Conservation (phyloP, 192 early-diverging fungal genomes). For the Coemansia sp. region DNA sequence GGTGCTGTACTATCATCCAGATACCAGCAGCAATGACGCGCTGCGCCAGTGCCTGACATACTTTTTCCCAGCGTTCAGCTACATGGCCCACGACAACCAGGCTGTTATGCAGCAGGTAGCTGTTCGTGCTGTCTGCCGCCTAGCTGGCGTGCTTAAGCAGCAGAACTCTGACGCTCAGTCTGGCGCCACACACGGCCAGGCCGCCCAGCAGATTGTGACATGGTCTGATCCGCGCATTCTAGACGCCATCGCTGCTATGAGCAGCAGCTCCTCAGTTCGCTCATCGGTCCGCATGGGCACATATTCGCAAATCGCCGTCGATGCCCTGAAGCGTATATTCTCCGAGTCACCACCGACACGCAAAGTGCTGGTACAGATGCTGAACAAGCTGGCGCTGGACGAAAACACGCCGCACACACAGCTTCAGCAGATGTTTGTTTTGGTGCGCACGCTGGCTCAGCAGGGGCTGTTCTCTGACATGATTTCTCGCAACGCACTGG, state of each 20-base stretch:
- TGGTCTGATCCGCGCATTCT: slow-evolving; percentile 76
- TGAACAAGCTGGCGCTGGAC: slow-evolving; percentile 57
- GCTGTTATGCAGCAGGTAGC: slow-evolving; percentile 61
- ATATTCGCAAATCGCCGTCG: slow-evolving; percentile 59
- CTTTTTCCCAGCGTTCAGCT: slow-evolving; percentile 83
- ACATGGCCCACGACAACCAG: slow-evolving; percentile 75
- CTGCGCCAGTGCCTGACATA: slow-evolving; percentile 85
- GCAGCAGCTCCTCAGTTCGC: slow-evolving; percentile 6
- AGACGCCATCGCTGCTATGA: slow-evolving; percentile 48
- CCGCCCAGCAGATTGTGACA: slow-evolving; percentile 71
- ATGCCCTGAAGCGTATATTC: slow-evolving; percentile 60
- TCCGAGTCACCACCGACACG: slow-evolving; percentile 53
- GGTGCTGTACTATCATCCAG: slow-evolving; percentile 80
- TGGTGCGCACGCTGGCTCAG: slow-evolving; percentile 40
- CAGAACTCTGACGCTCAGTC: slow-evolving; percentile 21
- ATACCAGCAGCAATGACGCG: slow-evolving; percentile 63
- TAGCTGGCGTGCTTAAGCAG: slow-evolving; percentile 43
- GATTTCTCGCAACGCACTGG: slow-evolving; percentile 58
- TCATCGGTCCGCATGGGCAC: slow-evolving; percentile 28
- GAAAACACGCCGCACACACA: slow-evolving; percentile 33
- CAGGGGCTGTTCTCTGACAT: slow-evolving; percentile 56
- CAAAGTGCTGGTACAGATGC: slow-evolving; percentile 63
- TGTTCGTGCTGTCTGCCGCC: slow-evolving; percentile 30
- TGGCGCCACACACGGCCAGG: slow-evolving; percentile 53
- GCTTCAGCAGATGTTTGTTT: slow-evolving; percentile 54